phyloP scores from a whole-genome alignment of 2,329 filamentous ascomycete species.

The Aspergillus amoenus region DNA sequence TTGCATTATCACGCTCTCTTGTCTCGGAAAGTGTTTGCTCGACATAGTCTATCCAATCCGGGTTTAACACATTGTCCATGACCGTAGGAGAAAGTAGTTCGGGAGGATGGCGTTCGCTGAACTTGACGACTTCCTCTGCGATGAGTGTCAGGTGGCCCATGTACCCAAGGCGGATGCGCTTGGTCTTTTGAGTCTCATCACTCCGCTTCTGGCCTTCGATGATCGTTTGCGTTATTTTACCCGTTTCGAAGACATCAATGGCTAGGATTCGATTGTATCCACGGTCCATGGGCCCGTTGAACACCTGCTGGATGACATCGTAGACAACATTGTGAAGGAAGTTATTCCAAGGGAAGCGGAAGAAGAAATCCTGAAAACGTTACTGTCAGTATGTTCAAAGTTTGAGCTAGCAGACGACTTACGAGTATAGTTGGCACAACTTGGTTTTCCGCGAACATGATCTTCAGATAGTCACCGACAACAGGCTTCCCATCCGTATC shows the following conservation, averaged over 20 bases:
- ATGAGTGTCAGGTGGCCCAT: constrained; percentile 98
- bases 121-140: constrained; percentile 97
- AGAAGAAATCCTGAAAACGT: constrained; percentile 81
- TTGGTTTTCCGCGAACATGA: constrained; percentile 90
- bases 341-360: constrained; percentile 98
- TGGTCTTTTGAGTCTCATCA: constrained; percentile 79
- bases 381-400: background rate
- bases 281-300: constrained; percentile 96
- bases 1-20: constrained; percentile 94
- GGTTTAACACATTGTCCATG: constrained; percentile 82
- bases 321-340: constrained; percentile 99
- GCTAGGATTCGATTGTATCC: constrained; percentile 89
- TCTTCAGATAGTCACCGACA: constrained; percentile 91
- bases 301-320: constrained; percentile 97
- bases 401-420: constrained; percentile 41
- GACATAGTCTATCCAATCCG: constrained; percentile 91
- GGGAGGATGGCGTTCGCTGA: constrained; percentile 88
- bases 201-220: constrained; percentile 85
- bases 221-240: constrained; percentile 85
- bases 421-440: constrained; percentile 96
- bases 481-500: constrained; percentile 69
- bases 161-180: constrained; percentile 90
- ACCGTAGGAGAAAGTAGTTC: constrained; percentile 82
- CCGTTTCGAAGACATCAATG: constrained; percentile 88
- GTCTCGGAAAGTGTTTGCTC: constrained; percentile 92